These are phyloP conservation scores for Xerocomus potaroensis DNA, from an alignment of 768 basidiomycete genomes.

Conservation along the genomic window DNA sequence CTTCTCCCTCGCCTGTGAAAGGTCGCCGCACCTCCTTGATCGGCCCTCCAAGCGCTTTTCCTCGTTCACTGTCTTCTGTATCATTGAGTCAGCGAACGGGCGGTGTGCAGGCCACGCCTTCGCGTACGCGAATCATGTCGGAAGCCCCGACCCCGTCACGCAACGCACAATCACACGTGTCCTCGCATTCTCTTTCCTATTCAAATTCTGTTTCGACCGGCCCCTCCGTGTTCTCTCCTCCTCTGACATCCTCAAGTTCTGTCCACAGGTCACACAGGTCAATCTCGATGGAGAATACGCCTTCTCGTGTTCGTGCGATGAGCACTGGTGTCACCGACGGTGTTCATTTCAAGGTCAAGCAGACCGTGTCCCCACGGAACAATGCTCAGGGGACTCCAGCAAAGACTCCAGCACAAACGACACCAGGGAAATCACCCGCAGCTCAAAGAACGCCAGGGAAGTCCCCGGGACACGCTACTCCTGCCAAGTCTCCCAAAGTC, in stretches of 20 bases:
- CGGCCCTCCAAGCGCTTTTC: conserved; percentile 27
- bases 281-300: conserved; percentile 21
- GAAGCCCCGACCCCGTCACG: conserved; percentile 31
- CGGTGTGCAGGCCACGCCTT: conserved; percentile 32
- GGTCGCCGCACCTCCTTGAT: conserved; percentile 26
- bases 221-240: conserved; percentile 24
- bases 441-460: conserved; percentile 17
- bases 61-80: conserved; percentile 16
- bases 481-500: conserved; percentile 22
- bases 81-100: conserved; percentile 13
- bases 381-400: conserved; percentile 12
- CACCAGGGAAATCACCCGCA: conserved; percentile 17
- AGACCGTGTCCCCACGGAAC: conserved; percentile 12
- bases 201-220: conserved; percentile 26
- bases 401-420: conserved; percentile 15
- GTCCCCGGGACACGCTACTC: conserved; percentile 17
- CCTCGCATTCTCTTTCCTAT: conserved; percentile 21
- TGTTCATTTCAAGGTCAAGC: conserved; percentile 8
- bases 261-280: conserved; percentile 26
- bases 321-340: conserved; percentile 12
- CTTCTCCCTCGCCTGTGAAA: conserved; percentile 27
- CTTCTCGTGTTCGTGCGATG: conserved; percentile 15
- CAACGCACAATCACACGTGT: conserved; percentile 21
- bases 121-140: conserved; percentile 43
- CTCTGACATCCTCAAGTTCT: conserved; percentile 40